phyloP scores from a whole-genome alignment of 1,284 basidiomycete species.

The Fomitopsis palustris region DNA sequence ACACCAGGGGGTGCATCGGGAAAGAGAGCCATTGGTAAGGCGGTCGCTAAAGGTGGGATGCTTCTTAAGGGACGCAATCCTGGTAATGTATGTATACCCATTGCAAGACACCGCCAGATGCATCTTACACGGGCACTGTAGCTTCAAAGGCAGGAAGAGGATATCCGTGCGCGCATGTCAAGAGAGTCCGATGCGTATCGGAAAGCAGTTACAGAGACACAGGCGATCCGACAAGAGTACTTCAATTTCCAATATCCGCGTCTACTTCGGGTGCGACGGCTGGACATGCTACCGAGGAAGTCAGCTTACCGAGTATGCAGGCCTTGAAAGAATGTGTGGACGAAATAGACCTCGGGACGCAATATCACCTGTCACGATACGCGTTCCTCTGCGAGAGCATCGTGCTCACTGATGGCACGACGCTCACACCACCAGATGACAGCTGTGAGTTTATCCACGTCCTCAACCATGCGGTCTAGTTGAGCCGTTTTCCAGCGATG shows the following conservation, averaged over 20 bases:
- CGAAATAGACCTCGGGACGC: conserved; percentile 94
- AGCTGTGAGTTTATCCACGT: conserved; percentile 4
- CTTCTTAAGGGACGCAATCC: conserved; percentile 94
- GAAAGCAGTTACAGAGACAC: conserved; percentile 89
- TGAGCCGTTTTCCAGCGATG: conserved; percentile 27
- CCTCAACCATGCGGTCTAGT: neutral
- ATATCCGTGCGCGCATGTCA: conserved; percentile 84
- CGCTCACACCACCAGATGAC: conserved; percentile 78
- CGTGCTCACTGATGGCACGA: conserved; percentile 84
- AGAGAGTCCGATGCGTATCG: conserved; percentile 85
- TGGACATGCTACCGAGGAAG: neutral
- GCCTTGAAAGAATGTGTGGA: conserved; percentile 95
- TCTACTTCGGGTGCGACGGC: conserved; percentile 75
- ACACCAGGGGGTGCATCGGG: conserved; percentile 54
- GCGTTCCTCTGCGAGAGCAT: conserved; percentile 93
- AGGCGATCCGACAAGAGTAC: conserved; percentile 91
- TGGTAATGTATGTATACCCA: conserved; percentile 64
- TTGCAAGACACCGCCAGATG: neutral
- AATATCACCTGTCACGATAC: conserved; percentile 95
- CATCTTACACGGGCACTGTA: conserved; percentile 30
- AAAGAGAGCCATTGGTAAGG: conserved; percentile 78
- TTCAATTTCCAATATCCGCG: conserved; percentile 96
- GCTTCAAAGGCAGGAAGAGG: conserved; percentile 94
- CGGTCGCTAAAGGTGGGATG: conserved; percentile 88
- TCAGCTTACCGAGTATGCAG: conserved; percentile 35